A percentile compares a stretch with the other conserved stretches of the same genome.
Evolutionary conservation across 2,329 filamentous ascomycete genomes (phyloP).

Genomic region (Phialophora expanda): DNA sequence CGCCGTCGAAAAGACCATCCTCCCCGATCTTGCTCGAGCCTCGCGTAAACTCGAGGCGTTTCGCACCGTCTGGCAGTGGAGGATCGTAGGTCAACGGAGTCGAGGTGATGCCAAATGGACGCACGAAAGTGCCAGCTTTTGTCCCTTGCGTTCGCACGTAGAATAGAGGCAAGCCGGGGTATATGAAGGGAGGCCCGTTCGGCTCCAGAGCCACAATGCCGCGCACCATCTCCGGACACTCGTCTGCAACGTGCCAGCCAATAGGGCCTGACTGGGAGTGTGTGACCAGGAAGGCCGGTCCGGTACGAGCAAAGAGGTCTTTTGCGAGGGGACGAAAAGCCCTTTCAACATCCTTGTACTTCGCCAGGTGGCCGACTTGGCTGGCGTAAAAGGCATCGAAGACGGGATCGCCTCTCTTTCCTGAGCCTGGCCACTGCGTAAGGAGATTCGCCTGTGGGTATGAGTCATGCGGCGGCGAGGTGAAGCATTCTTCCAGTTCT

Average conservation of each 20-base stretch:
- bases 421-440: constrained; percentile 51
- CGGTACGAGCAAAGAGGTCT: constrained; percentile 12
- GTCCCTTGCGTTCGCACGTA: constrained; percentile 15
- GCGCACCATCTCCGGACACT: constrained; percentile 53
- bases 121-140: constrained; percentile 15
- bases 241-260: constrained; percentile 20
- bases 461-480: constrained; percentile 12
- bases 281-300: constrained; percentile 45
- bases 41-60: constrained; percentile 35
- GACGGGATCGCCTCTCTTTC: constrained; percentile 16
- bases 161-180: constrained; percentile 16
- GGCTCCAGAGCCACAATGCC: constrained; percentile 52
- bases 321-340: constrained; percentile 11
- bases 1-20: constrained; percentile 9
- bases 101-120: constrained; percentile 56
- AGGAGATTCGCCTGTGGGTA: constrained; percentile 16
- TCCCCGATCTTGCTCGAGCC: neutral
- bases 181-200: constrained; percentile 18
- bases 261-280: constrained; percentile 16
- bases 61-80: constrained; percentile 48
- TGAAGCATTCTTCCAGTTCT: constrained; percentile 13
- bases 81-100: constrained; percentile 57
- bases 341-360: constrained; percentile 35
- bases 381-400: constrained; percentile 24
- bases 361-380: constrained; percentile 32